Conservation (phyloP, 305 asterid genomes). For the Withania somnifera region DNA sequence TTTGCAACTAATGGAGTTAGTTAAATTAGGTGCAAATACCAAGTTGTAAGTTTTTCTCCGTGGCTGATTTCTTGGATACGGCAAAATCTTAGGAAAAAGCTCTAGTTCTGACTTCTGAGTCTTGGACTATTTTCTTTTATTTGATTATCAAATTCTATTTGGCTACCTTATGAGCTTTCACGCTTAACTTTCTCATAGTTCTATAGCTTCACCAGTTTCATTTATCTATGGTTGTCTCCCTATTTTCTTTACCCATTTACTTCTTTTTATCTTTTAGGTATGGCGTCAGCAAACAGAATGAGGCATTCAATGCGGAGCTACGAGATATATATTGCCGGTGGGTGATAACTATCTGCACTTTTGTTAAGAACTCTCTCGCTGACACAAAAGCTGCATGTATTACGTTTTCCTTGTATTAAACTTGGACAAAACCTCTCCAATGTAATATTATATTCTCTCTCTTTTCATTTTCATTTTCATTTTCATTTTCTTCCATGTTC, state of each 20-base stretch:
- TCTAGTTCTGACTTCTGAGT: too few relatives aligned
- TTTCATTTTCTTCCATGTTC: neutral
- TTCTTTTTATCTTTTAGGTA: slow-evolving; percentile 41
- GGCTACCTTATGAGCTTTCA: neutral
- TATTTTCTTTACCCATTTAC: slow-evolving; percentile 1
- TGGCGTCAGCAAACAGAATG: slow-evolving; percentile 90
- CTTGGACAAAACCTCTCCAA: neutral
- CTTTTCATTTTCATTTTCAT: too few relatives aligned
- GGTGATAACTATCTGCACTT: slow-evolving; percentile 8
- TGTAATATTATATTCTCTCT: neutral
- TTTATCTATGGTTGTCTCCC: neutral
- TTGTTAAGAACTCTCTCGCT: neutral
- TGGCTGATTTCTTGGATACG: too few relatives aligned
- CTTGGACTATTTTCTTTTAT: neutral
- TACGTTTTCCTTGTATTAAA: neutral
- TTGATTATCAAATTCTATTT: neutral
- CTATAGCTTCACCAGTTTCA: neutral
- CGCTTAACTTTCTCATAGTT: neutral
- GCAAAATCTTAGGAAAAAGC: neutral
- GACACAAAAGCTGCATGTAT: neutral
- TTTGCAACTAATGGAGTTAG: too few relatives aligned
- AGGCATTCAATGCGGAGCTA: slow-evolving; percentile 84
- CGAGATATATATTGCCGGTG: slow-evolving; percentile 88
- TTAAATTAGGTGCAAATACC: too few relatives aligned
- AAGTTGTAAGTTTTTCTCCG: too few relatives aligned